Evolutionary conservation across 2,329 filamentous ascomycete species (phyloP).

Genomic region (Dendrostoma leiphaemia): DNA sequence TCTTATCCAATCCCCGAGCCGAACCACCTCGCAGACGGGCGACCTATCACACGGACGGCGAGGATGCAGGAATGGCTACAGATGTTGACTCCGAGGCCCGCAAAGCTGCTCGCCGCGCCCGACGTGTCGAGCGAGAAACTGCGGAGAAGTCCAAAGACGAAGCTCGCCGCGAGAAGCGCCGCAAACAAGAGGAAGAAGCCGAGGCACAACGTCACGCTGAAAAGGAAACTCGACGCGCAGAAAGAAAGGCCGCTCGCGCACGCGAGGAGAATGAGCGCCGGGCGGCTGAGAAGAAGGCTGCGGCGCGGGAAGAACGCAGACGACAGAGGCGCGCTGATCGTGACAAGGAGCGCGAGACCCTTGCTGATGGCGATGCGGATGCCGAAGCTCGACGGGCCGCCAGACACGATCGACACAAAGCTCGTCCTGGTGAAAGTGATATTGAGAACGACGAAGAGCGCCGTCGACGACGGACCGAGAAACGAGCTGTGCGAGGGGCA

Average conservation of each 20-base stretch:
- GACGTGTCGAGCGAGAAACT: slow-evolving; percentile 46
- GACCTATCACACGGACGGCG: slow-evolving; percentile 50
- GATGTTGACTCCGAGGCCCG: slow-evolving; percentile 61
- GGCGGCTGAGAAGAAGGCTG: slow-evolving; percentile 40
- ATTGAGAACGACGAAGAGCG: slow-evolving; percentile 53
- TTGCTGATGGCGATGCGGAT: slow-evolving; percentile 38
- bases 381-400: slow-evolving; percentile 31
- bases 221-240: slow-evolving; percentile 56
- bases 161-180: slow-evolving; percentile 52
- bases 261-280: slow-evolving; percentile 50
- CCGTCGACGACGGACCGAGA: slow-evolving; percentile 51
- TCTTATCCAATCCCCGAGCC: slow-evolving; percentile 45
- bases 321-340: slow-evolving; percentile 33
- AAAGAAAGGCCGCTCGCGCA: slow-evolving; percentile 47
- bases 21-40: slow-evolving; percentile 50
- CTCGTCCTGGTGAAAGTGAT: slow-evolving; percentile 32
- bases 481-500: slow-evolving; percentile 41
- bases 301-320: slow-evolving; percentile 33
- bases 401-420: slow-evolving; percentile 47
- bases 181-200: slow-evolving; percentile 55
- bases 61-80: slow-evolving; percentile 49
- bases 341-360: slow-evolving; percentile 44
- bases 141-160: slow-evolving; percentile 52
- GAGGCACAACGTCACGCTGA: slow-evolving; percentile 55
- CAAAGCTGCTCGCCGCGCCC: slow-evolving; percentile 60